Conservation (phyloP, 1,139 yeast species). For the Chernovozyma sophiae-reginae region DNA sequence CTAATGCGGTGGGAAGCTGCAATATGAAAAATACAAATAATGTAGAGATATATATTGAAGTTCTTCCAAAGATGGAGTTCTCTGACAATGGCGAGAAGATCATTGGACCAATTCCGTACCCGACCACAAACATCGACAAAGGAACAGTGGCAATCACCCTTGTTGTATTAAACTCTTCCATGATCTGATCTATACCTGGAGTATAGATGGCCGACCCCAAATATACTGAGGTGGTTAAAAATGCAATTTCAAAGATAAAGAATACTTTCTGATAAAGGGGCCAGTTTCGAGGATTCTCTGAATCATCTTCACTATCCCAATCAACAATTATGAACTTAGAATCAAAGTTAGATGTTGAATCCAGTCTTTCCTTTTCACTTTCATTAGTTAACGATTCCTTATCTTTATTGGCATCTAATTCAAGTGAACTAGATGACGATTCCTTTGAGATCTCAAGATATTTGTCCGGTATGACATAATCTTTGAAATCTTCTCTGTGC, state of each 20-base stretch:
- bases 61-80: conserved; percentile 49
- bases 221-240: conserved; percentile 22
- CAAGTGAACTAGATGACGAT: neutral
- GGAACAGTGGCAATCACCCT: conserved; percentile 44
- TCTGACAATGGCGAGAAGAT: conserved; percentile 54
- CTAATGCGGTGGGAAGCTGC: conserved; percentile 33
- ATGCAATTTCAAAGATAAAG: conserved; percentile 17
- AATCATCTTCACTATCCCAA: conserved; percentile 29
- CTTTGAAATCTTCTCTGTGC: conserved; percentile 26
- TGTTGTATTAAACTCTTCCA: conserved; percentile 40
- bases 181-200: conserved; percentile 30
- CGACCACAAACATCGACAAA: conserved; percentile 38
- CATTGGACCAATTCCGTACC: conserved; percentile 57
- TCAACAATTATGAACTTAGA: conserved; percentile 12
- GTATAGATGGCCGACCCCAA: conserved; percentile 28
- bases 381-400: neutral
- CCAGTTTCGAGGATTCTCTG: conserved; percentile 30
- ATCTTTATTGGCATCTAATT: neutral
- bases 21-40: conserved; percentile 27
- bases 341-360: neutral
- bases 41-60: conserved; percentile 28
- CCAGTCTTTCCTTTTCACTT: conserved; percentile 1
- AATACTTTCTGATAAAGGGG: conserved; percentile 16
- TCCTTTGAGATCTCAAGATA: conserved; percentile 14
- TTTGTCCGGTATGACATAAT: conserved; percentile 29